These are phyloP conservation scores for Rutstroemia sydowiana DNA, from an alignment of 2,329 filamentous ascomycete species.

Conservation along the genomic window DNA sequence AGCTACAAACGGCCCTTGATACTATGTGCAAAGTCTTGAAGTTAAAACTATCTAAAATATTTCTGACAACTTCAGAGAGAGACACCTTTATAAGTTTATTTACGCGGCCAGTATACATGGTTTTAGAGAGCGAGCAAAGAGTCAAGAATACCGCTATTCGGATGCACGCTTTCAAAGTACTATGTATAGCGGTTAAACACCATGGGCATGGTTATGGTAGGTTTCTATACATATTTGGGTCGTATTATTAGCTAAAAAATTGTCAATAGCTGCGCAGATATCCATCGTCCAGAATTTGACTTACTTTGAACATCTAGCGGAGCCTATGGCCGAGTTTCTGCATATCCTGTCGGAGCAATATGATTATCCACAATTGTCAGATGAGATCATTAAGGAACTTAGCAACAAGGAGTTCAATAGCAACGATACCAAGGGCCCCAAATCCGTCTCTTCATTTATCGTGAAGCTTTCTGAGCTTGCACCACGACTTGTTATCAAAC, in stretches of 20 bases:
- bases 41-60: conserved; percentile 85
- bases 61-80: conserved; percentile 90
- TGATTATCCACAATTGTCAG: conserved; percentile 89
- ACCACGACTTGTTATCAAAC: conserved; percentile 88
- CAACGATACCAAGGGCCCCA: conserved; percentile 90
- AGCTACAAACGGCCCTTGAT: conserved; percentile 83
- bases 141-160: conserved; percentile 83
- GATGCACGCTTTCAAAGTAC: conserved; percentile 95
- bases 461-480: conserved; percentile 87
- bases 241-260: conserved; percentile 26
- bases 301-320: conserved; percentile 97
- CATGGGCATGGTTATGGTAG: conserved; percentile 93
- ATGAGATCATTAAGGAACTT: conserved; percentile 87
- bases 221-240: conserved; percentile 20
- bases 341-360: conserved; percentile 96
- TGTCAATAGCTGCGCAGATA: conserved; percentile 74
- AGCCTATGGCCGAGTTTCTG: conserved; percentile 97
- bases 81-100: conserved; percentile 92
- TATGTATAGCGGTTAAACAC: conserved; percentile 95
- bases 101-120: conserved; percentile 85
- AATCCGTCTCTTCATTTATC: conserved; percentile 92
- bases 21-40: conserved; percentile 95
- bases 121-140: conserved; percentile 88
- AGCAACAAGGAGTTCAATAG: conserved; percentile 98
- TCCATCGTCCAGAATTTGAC: conserved; percentile 96